These are phyloP conservation scores for Aspergillaceae sp. DNA, from an alignment of 2,329 filamentous ascomycete species.

Conservation along the genomic window DNA sequence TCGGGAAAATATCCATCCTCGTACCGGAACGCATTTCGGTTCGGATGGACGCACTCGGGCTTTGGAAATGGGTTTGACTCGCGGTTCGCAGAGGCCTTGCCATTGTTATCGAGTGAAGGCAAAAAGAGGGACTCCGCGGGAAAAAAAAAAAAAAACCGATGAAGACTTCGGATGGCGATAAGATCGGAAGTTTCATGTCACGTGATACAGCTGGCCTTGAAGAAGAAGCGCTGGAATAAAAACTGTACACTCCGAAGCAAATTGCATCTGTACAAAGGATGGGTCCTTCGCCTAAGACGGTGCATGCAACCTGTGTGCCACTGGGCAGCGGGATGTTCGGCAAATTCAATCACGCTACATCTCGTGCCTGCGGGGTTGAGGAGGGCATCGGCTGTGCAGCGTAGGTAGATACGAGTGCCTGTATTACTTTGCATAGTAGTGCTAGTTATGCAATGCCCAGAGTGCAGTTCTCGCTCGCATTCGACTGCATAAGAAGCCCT, in stretches of 20 bases:
- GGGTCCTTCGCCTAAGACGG: too few species aligned
- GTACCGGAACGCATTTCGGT: background rate
- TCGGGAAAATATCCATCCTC: too few species aligned
- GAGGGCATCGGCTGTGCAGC: background rate
- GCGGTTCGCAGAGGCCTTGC: background rate
- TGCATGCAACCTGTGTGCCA: too few species aligned
- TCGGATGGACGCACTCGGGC: background rate
- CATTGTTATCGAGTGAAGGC: background rate
- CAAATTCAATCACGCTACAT: background rate
- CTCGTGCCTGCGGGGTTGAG: background rate
- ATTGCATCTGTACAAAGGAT: too few species aligned
- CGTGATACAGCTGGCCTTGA: background rate
- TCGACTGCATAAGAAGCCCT: too few species aligned
- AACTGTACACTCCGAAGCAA: too few species aligned
- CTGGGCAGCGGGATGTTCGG: background rate
- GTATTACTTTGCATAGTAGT: too few species aligned
- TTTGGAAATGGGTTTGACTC: background rate
- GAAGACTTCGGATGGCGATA: conserved; percentile 7
- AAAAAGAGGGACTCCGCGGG: conserved; percentile 3
- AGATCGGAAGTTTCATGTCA: conserved; percentile 9
- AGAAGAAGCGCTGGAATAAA: too few species aligned
- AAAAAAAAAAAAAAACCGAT: conserved; percentile 1
- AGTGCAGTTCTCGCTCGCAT: too few species aligned
- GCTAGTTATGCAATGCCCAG: too few species aligned
- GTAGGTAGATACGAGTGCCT: too few species aligned